phyloP scores from a whole-genome alignment of 208 protist genomes.

The Strigomonas galati region DNA sequence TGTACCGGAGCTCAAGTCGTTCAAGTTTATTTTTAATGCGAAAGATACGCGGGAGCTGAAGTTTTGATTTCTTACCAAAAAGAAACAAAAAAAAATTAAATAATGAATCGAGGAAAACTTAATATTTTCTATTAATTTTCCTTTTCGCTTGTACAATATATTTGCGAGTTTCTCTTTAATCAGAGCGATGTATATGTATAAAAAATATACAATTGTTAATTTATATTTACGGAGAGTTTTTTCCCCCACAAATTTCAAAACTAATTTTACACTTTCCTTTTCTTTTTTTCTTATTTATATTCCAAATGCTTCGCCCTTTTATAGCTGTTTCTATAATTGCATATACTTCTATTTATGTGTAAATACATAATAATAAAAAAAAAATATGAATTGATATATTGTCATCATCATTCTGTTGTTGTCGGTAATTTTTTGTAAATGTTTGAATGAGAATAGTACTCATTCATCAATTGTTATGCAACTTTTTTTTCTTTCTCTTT shows the following conservation, averaged over 20 bases:
- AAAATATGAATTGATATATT: background rate
- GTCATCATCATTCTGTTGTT: background rate
- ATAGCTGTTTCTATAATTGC: background rate
- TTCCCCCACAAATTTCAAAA: too few species aligned
- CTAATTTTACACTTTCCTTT: too few species aligned
- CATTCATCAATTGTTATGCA: background rate
- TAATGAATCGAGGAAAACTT: too few species aligned
- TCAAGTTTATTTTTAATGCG: constrained; percentile 19
- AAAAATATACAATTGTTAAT: too few species aligned
- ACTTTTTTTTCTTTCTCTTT: constrained; percentile 19
- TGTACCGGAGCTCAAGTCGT: constrained; percentile 42
- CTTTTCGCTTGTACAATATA: too few species aligned
- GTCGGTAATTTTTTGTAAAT: background rate
- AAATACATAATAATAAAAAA: background rate
- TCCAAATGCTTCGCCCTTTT: background rate
- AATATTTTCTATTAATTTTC: too few species aligned
- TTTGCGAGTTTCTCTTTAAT: too few species aligned
- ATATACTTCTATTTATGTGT: background rate
- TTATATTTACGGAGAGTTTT: too few species aligned
- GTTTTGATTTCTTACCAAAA: background rate
- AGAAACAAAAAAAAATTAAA: background rate
- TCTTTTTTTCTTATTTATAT: background rate
- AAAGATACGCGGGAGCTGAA: background rate
- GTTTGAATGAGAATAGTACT: too few species aligned
- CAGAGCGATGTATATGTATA: too few species aligned